A percentile compares a stretch with the other conserved stretches of the same genome.
These are phyloP conservation scores for Trypanosoma boissoni DNA, from an alignment of 208 protist species.

Conservation along the genomic window DNA sequence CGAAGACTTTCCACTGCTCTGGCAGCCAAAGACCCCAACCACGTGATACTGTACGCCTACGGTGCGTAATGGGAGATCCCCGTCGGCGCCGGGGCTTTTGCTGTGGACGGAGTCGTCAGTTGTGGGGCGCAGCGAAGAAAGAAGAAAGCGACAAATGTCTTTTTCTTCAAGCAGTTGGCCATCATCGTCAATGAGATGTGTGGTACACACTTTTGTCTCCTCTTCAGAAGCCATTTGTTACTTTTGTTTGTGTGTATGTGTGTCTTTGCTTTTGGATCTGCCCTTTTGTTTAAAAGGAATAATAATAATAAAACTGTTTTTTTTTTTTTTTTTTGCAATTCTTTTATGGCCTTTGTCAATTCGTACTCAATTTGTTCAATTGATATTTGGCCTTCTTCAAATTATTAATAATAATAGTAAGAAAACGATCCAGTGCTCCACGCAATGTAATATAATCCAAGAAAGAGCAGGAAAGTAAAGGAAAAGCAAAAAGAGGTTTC, in stretches of 20 bases:
- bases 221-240: constrained; percentile 5
- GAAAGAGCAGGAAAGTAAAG: no score
- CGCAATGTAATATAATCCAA: no score
- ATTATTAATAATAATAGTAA: background rate
- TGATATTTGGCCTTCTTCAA: background rate
- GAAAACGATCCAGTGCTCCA: no score
- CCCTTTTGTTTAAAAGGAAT: no score
- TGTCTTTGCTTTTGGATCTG: no score
- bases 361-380: constrained; percentile 1
- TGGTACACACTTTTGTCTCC: constrained; percentile 21
- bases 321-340: constrained; percentile 7
- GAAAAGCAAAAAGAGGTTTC: no score
- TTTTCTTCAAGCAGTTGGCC: constrained; percentile 53
- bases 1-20: constrained; percentile 97
- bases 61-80: constrained; percentile 30
- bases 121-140: constrained; percentile 11
- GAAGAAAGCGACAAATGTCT: constrained; percentile 49
- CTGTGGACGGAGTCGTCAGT: background rate
- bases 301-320: background rate
- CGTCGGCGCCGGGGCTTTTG: background rate
- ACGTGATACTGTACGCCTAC: constrained; percentile 81
- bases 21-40: constrained; percentile 94
- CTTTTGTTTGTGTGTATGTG: background rate
- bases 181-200: constrained; percentile 69
- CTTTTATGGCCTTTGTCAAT: background rate